A percentile compares a stretch with the other conserved stretches of the same genome.
These are phyloP conservation scores for Schizopora paradoxa DNA, from an alignment of 1,284 basidiomycete genomes.

Conservation along the genomic window DNA sequence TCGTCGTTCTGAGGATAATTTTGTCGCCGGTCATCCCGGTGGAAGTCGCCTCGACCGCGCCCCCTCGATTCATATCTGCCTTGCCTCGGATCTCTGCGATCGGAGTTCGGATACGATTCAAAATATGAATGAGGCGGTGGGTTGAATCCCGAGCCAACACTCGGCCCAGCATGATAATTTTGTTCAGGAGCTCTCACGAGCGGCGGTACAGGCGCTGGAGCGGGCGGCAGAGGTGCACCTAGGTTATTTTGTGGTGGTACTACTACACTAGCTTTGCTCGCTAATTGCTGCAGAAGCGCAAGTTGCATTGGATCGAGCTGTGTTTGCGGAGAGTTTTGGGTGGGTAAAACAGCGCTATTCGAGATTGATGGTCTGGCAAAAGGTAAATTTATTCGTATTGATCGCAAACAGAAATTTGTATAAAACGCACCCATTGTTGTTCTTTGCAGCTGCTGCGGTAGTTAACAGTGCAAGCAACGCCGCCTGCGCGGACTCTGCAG, in stretches of 20 bases:
- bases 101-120: slow-evolving; percentile 39
- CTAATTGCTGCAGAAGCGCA: slow-evolving; percentile 66
- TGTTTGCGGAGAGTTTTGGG: slow-evolving; percentile 28
- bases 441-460: slow-evolving; percentile 43
- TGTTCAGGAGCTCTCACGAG: slow-evolving; percentile 22
- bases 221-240: slow-evolving; percentile 27
- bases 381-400: not conserved
- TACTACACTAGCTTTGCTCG: slow-evolving; percentile 49
- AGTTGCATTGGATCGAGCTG: slow-evolving; percentile 52
- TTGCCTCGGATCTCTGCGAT: slow-evolving; percentile 40
- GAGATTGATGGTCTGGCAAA: slow-evolving; percentile 13
- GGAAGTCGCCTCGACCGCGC: slow-evolving; percentile 35
- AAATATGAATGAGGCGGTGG: slow-evolving; percentile 29
- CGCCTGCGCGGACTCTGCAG: slow-evolving; percentile 47
- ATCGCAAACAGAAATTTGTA: slow-evolving; percentile 2
- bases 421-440: slow-evolving; percentile 24
- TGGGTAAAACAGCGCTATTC: slow-evolving; percentile 31
- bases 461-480: slow-evolving; percentile 62
- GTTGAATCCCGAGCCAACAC: slow-evolving; percentile 28
- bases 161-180: not conserved
- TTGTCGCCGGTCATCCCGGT: slow-evolving; percentile 39
- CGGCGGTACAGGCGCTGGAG: slow-evolving; percentile 25
- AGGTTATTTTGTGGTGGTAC: slow-evolving; percentile 24
- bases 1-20: slow-evolving; percentile 39
- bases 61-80: slow-evolving; percentile 42